Evolutionary conservation across 352 stramenopile species (phyloP), one percentile per base, ranked within the genome.

Genomic region (Phytophthora hybrid): DNA sequence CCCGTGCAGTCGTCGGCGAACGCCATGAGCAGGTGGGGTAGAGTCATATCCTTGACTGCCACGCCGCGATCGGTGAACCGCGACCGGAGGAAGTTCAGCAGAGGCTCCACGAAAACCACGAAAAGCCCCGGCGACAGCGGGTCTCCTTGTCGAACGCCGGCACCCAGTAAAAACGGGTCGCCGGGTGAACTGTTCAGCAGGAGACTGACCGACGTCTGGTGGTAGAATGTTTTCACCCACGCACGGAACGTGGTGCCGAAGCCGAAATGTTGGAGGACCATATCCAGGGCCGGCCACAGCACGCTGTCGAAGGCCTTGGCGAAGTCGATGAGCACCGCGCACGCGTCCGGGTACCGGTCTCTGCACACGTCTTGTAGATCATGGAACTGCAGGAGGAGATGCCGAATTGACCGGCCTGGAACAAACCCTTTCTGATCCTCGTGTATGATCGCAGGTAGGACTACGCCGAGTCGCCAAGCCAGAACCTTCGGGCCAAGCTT

Each of bases 1-100:
- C 68, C 55, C 14, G 68, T 75, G 9, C 60, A 75, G 34, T 75
- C 55, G 23, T 75, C 61, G 1, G 60, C 56, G 23, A 71, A 66
- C 1, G 68, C 31, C 14, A 71, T 23, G 0, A 70, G 26, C 18
- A 66, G 23, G 4, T 63, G 61, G 0, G 31, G 55, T 5, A 41
- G 9, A 9, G 7, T 14, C 0, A 41, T 41, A 9, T 46, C 9
- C 4, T 60, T 18, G 3, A 66, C 34, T 1, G 39, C 1, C 7
- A 71, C 37, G 5, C 44, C 60, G 10, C n/a, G 41, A 21, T 5
- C 34, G 1, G 31, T 23, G 4, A 60, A 6, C 1, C 19, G 18
- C 1, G 9, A n/a, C 1, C 61, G 46, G 11, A 63, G 55, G 19
- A 54, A 71, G 26, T 66, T 75, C 39, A 75, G 10, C 55, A 75